phyloP scores from a whole-genome alignment of 129 eudicot genomes.

The carrot (Daucus carota) region DH1_v3.0 NC_030387.2:10440001-10440500 shows the following conservation, averaged over 20 bases:
- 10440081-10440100: conserved; percentile 25
- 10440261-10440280: conserved; percentile 23
- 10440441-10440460: conserved; percentile 30
- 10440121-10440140: conserved; percentile 19
- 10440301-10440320: not conserved
- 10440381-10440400: not conserved
- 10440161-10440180: conserved; percentile 16
- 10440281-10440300: conserved; percentile 40
- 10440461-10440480: conserved; percentile 37
- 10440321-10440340: not conserved
- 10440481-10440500: conserved; percentile 37
- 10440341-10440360: not conserved
- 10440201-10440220: conserved; percentile 7
- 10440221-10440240: not conserved
- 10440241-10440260: conserved; percentile 21
- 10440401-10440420: conserved; percentile 15
- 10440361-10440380: not conserved
- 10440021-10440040: conserved; percentile 9
- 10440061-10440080: not conserved
- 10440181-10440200: not conserved
- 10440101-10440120: conserved; percentile 6
- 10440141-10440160: conserved; percentile 24
- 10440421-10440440: conserved; percentile 36
- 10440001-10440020: conserved; percentile 7
- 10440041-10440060: not conserved